Evolutionary conservation across 345 rosid species (phyloP), one percentile per base, ranked within the genome.

Genomic region (Odontarrhena argentea): DNA sequence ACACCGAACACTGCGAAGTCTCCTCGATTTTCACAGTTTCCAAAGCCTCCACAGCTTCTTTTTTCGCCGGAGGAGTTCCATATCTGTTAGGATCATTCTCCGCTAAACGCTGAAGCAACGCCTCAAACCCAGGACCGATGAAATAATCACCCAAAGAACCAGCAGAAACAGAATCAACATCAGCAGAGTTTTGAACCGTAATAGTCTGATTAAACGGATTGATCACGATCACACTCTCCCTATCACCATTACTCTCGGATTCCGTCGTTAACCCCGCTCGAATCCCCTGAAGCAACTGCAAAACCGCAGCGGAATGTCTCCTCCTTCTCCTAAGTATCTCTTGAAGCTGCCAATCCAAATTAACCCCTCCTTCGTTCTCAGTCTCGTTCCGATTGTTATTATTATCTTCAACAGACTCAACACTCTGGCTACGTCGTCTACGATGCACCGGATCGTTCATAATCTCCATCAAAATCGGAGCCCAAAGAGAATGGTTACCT

Each of bases 41-140:
- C 80, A 92, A 60, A 34, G 85, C 88, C 66, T 92, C 90, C 32
- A 89, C 56, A 1, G 84, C 98, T 55, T 87, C 98, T 71, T 84
- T 92, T 13, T 67, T 77, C 13, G 98, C 90, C 0, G 98, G 96
- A 34, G 91, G 96, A 48, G 96, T 87, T 14, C 96, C 98, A 1
- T 89, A 82, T 66, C 93, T 81, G 42, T 85, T 87, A 0, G 96
- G 91, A 70, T 87, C 93, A 71, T 84, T 92, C 69, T 92, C 98
- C 2, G 88, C 95, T 70, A 92, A 75, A 74, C 89, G 91, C 60
- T 89, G 93, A 82, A 92, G 71, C 76, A 89, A 67, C 74, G 76
- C 57, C 62, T 89, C 96, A n/a, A 92, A 76, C 34, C 93, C 88
- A 70, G 98, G 96, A 55, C 98, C 96, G 0, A 81, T 55, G 75